Evolutionary conservation across 2,329 filamentous ascomycete species (phyloP).

Genomic region (Hymenoscyphus salicellus): DNA sequence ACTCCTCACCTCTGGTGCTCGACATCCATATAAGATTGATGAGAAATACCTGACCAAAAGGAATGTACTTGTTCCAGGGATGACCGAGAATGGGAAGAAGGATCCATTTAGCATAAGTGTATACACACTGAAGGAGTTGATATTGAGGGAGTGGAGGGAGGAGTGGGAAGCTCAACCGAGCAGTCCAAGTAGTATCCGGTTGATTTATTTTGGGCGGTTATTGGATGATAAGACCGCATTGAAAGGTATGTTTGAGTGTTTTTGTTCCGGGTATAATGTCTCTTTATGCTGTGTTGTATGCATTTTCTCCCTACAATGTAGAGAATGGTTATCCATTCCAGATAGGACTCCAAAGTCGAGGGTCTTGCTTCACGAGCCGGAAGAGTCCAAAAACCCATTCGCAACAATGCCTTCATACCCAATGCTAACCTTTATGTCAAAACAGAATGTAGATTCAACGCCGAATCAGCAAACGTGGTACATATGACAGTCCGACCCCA

Average conservation of each 20-base stretch:
- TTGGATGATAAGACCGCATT: conserved; percentile 83
- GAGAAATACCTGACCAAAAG: conserved; percentile 80
- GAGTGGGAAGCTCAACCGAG: conserved; percentile 88
- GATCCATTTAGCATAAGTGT: conserved; percentile 90
- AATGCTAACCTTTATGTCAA: background rate
- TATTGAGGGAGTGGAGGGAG: conserved; percentile 86
- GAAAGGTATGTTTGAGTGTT: conserved; percentile 60
- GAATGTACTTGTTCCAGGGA: conserved; percentile 70
- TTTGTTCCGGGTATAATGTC: background rate
- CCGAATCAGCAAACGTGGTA: conserved; percentile 76
- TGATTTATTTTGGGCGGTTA: conserved; percentile 90
- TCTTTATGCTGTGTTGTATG: background rate
- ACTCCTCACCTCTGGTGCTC: conserved; percentile 74
- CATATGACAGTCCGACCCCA: conserved; percentile 91
- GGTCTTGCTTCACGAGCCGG: background rate
- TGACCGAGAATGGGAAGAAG: conserved; percentile 54
- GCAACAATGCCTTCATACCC: background rate
- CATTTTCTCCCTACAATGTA: background rate
- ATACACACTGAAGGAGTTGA: conserved; percentile 90
- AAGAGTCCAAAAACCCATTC: no score
- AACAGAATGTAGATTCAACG: conserved; percentile 74
- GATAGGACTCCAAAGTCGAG: background rate
- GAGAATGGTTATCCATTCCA: background rate
- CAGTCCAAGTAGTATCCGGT: conserved; percentile 81
- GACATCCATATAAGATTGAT: conserved; percentile 88